Percentiles rank a stretch among this genome's conserved stretches.
Conservation (phyloP, 805 yeast genomes). For the Danielozyma ontarioensis region DNA sequence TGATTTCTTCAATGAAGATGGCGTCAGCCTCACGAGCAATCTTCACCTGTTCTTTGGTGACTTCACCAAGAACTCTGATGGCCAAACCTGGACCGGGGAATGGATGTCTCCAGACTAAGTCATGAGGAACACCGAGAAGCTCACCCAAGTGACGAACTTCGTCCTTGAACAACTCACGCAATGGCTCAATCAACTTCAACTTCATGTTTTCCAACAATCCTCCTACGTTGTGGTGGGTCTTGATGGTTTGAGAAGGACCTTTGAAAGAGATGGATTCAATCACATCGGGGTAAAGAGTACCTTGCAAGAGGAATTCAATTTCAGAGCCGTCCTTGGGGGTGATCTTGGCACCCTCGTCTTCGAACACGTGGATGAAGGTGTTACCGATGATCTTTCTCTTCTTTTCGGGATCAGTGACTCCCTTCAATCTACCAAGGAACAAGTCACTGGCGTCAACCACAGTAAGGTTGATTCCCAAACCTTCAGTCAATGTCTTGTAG, state of each 20-base stretch:
- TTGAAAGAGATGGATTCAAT: conserved; percentile 98
- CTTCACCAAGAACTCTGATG: conserved; percentile 96
- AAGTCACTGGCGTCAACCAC: conserved; percentile 93
- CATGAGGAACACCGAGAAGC: conserved; percentile 91
- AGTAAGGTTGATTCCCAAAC: conserved; percentile 89
- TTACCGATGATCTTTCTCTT: conserved; percentile 98
- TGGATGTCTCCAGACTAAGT: conserved; percentile 99
- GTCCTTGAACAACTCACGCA: conserved; percentile 97
- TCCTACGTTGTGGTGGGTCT: conserved; percentile 99
- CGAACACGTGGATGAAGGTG: conserved; percentile 95
- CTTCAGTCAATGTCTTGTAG: conserved; percentile 83
- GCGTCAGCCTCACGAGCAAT: conserved; percentile 97
- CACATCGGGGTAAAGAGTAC: conserved; percentile 97
- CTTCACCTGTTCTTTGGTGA: conserved; percentile 85
- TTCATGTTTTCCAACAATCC: conserved; percentile 98
- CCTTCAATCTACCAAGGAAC: conserved; percentile 80
- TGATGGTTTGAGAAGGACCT: conserved; percentile 99
- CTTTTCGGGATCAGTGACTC: conserved; percentile 97
- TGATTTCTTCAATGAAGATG: conserved; percentile 95
- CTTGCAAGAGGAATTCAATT: conserved; percentile 90
- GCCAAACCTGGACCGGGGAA: conserved; percentile 99
- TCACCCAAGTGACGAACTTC: conserved; percentile 97
- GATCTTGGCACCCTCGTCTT: conserved; percentile 89
- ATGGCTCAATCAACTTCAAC: conserved; percentile 95
- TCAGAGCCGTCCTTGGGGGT: conserved; percentile 86